phyloP scores from a whole-genome alignment of 2,329 filamentous ascomycete species.

The Arthrobotrys entomopaga region DNA sequence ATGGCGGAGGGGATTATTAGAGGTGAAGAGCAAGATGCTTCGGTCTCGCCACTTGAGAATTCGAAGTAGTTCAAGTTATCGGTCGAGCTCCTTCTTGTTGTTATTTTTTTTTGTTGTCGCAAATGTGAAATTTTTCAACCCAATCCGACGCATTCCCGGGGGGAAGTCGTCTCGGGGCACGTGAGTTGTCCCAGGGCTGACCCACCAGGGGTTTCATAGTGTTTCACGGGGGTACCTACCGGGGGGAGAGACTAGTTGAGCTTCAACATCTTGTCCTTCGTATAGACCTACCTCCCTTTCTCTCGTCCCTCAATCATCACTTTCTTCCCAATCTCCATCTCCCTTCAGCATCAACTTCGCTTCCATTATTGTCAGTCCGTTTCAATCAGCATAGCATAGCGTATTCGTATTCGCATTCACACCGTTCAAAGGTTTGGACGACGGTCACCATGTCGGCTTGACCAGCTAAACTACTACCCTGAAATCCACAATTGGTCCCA shows the following conservation, averaged over 20 bases:
- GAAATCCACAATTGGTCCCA: neutral
- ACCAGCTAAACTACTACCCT: neutral
- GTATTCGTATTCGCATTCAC: no score
- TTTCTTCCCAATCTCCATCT: neutral
- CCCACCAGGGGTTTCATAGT: neutral
- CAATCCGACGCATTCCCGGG: neutral
- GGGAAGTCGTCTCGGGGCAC: neutral
- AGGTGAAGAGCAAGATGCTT: no score
- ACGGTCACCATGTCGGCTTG: neutral
- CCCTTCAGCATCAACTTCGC: neutral
- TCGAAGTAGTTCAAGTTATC: no score
- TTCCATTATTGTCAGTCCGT: neutral
- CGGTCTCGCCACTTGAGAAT: no score
- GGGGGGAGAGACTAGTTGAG: constrained; percentile 14
- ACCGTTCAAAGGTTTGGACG: no score
- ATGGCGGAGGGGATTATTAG: no score
- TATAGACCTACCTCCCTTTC: constrained; percentile 2
- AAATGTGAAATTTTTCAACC: neutral
- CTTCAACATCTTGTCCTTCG: constrained; percentile 37
- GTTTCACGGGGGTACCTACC: no score
- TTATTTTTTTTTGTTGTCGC: neutral
- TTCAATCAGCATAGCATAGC: no score
- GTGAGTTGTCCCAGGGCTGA: neutral
- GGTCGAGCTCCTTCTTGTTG: constrained; percentile 11
- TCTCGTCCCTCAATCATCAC: constrained; percentile 12